phyloP scores from a whole-genome alignment of 495 filamentous ascomycete genomes.

The Lasiosphaeria ovina region DNA sequence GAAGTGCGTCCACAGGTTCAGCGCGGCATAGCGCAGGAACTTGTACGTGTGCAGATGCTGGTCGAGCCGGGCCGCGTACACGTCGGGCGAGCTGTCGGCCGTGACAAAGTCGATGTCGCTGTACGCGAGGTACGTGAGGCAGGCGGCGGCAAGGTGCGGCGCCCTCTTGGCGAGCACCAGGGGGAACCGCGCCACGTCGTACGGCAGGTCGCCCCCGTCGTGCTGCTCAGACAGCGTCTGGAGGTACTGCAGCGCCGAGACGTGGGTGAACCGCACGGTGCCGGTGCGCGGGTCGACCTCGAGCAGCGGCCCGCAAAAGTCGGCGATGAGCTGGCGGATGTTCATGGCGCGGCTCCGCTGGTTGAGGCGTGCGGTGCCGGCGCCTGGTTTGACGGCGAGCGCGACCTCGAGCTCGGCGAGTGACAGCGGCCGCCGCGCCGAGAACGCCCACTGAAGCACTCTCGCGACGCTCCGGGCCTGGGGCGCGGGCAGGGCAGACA shows the following conservation, averaged over 20 bases:
- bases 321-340: neutral
- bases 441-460: neutral
- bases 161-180: neutral
- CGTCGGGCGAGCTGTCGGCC: conserved; percentile 1
- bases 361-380: neutral
- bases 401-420: neutral
- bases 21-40: neutral
- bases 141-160: neutral
- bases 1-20: neutral
- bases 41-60: neutral
- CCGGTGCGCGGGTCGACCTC: neutral
- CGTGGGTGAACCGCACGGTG: neutral
- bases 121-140: neutral
- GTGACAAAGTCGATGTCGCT: neutral
- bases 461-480: neutral
- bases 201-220: neutral
- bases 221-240: neutral
- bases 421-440: neutral
- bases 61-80: neutral
- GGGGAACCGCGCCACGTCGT: neutral
- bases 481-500: neutral
- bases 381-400: neutral
- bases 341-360: neutral
- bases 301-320: neutral
- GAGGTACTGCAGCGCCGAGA: neutral